Percentiles rank a stretch among this genome's conserved stretches.
Conservation (phyloP, 116 monocot genomes). For the Thalassia testudinum region DNA sequence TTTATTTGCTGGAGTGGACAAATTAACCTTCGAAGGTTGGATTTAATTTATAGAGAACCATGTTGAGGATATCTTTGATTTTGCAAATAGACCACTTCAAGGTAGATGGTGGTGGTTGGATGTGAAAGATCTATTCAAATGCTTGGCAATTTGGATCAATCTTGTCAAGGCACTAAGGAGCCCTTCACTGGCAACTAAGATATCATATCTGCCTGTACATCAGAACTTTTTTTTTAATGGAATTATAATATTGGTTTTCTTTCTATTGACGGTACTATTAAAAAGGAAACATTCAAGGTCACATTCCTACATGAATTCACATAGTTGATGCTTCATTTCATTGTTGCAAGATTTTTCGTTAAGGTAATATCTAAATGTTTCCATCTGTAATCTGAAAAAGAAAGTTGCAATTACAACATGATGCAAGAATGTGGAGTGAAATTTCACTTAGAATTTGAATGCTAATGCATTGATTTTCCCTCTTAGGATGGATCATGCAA, state of each 20-base stretch:
- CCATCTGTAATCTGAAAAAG: too few species aligned
- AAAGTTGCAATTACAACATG: too few species aligned
- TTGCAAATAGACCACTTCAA: conserved; percentile 86
- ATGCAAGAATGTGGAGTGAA: too few species aligned
- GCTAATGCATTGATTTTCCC: too few species aligned
- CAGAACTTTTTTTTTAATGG: conserved; percentile 24
- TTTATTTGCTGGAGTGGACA: conserved; percentile 78
- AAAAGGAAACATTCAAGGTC: too few species aligned
- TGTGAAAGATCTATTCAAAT: conserved; percentile 92
- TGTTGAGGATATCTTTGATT: conserved; percentile 85
- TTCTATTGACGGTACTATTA: too few species aligned
- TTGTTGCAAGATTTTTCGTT: too few species aligned
- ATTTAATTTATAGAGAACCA: conserved; percentile 76
- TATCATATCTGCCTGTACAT: conserved; percentile 81
- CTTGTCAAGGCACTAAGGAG: conserved; percentile 89
- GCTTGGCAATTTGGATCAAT: conserved; percentile 86
- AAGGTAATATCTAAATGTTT: too few species aligned
- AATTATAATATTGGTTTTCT: too few species aligned
- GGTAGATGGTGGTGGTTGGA: conserved; percentile 83
- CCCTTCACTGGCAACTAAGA: conserved; percentile 62
- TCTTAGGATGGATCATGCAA: conserved; percentile 93
- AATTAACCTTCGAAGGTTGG: conserved; percentile 63
- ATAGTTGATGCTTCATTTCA: too few species aligned
- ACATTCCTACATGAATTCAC: too few species aligned
- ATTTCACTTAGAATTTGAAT: too few species aligned